Percentiles rank a stretch among this genome's conserved stretches.
phyloP scores from a whole-genome alignment of 768 basidiomycete species.

The Pulveroboletus sp. region DNA sequence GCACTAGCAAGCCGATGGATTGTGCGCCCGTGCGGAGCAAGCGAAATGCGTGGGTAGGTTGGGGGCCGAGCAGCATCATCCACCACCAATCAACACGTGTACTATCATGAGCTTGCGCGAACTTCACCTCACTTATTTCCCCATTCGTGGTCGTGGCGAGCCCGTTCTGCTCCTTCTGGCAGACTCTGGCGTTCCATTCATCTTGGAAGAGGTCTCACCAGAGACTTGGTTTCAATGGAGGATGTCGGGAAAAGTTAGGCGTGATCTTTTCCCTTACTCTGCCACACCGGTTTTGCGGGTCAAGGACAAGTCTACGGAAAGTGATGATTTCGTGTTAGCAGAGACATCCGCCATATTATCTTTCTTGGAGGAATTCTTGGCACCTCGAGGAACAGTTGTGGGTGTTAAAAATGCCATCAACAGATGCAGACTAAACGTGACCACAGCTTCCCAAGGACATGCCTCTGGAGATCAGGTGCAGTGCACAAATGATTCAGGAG shows the following conservation, averaged over 20 bases:
- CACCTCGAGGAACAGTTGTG: constrained; percentile 12
- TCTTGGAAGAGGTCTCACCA: constrained; percentile 15
- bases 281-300: constrained; percentile 24
- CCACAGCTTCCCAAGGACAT: constrained; percentile 15
- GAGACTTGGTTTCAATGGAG: constrained; percentile 17
- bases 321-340: constrained; percentile 16
- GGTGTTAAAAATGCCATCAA: not conserved
- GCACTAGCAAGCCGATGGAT: too few species aligned
- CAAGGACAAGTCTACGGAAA: constrained; percentile 8
- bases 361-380: constrained; percentile 22
- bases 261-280: constrained; percentile 22
- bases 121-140: constrained; percentile 22
- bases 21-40: too few species aligned
- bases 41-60: too few species aligned
- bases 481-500: constrained; percentile 21
- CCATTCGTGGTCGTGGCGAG: constrained; percentile 24
- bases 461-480: constrained; percentile 15
- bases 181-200: constrained; percentile 23
- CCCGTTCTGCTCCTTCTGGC: constrained; percentile 25
- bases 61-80: too few species aligned
- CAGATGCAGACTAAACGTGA: not conserved
- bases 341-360: constrained; percentile 26
- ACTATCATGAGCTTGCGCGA: constrained; percentile 14
- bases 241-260: constrained; percentile 11
- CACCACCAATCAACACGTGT: too few species aligned